These are phyloP conservation scores for Aspergillus flavus DNA, from an alignment of 2,329 filamentous ascomycete genomes.

Conservation along the genomic window DNA sequence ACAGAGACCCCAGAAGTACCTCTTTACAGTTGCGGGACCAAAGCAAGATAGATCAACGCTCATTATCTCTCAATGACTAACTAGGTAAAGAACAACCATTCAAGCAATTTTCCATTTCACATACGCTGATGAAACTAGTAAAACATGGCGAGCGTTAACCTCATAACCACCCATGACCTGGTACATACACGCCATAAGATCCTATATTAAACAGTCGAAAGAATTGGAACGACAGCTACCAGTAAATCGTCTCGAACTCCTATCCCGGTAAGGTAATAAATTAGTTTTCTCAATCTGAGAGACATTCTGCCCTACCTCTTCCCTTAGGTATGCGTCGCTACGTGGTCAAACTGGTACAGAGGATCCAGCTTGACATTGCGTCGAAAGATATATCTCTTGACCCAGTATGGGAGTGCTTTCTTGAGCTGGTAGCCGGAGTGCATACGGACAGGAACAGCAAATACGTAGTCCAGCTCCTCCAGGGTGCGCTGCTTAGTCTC, in stretches of 20 bases:
- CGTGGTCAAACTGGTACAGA: conserved; percentile 53
- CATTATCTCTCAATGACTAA: background rate
- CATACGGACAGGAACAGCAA: conserved; percentile 60
- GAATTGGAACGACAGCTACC: background rate
- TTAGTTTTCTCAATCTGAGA: background rate
- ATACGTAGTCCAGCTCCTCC: conserved; percentile 61
- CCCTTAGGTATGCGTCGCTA: conserved; percentile 10
- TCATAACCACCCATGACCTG: background rate
- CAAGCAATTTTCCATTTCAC: background rate
- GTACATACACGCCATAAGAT: background rate
- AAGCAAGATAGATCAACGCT: background rate
- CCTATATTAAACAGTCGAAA: background rate
- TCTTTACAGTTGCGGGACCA: background rate
- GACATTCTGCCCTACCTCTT: background rate
- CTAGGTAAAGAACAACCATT: background rate
- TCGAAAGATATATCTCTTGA: conserved; percentile 60
- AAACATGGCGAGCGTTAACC: background rate
- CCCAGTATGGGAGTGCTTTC: conserved; percentile 62
- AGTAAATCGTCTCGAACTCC: background rate
- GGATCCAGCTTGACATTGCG: conserved; percentile 51
- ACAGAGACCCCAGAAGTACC: background rate
- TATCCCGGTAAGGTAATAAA: background rate
- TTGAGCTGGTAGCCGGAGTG: conserved; percentile 61
- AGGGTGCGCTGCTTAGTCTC: conserved; percentile 59
- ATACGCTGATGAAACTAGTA: background rate